Evolutionary conservation across 1,284 basidiomycete genomes (phyloP), one percentile per base, ranked within the genome.

Genomic region (Leccinum fallax): DNA sequence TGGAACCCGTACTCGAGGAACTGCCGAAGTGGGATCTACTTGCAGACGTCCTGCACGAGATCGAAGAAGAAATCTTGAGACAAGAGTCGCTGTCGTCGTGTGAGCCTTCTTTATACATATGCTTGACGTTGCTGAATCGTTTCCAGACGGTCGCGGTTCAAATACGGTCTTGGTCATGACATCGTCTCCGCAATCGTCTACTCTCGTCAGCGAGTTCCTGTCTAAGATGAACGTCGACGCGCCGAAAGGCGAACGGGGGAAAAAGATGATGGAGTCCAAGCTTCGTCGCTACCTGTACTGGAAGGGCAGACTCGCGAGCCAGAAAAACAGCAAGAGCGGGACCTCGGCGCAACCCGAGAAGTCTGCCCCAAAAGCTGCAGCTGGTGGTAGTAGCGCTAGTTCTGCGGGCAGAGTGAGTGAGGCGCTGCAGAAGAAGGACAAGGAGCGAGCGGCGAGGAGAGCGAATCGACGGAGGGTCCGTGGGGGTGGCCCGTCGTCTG

Each of bases 11-110:
- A 0, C 81, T 99, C 19, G 97, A 99, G 74, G 96, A 98, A 73
- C 84, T 93, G 46, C 97, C 97, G 0, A 99, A 99, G 73, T 99
- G 97, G 97, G 84, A 83, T 57, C 76, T 98, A 4, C 79, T 99
- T 4, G 85, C 88, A 0, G 93, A 95, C 13, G 85, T 97, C 0
- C 74, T 99, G 55, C 85, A 94, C 64, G 97, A 99, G 78, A 92
- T 96, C 5, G 97, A 99, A 75, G 89, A 90, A 63, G 93, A 95
- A 67, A 92, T 95, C 57, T 79, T 91, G 61, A 78, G 83, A 59
- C 81, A 85, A 68, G 85, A 86, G 66, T 80, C 79, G 53, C 75
- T 76, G 67, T 71, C 71, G 15, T 70, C 66, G 26, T 60, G 73
- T 76, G 34, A 65, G 72, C 66, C 10, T 48, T 21, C 43, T 48